Evolutionary conservation across 139 green algal genomes (phyloP), one percentile per base, ranked within the genome.

Genomic region (Haematococcus sp.): DNA sequence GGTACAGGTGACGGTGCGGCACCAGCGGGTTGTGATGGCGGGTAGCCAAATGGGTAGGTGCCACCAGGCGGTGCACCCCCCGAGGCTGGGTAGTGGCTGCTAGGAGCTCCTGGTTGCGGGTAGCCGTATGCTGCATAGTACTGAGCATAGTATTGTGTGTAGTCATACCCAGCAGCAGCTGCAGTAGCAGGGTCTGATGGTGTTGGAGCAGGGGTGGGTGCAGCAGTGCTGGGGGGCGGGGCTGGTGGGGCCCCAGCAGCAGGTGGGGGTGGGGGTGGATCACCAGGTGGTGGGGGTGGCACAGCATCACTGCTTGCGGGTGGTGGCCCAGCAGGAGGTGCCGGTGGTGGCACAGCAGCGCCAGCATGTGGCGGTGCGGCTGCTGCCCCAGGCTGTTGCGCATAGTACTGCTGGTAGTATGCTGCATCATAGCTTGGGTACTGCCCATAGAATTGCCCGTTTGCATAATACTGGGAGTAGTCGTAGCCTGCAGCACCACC

Each of bases 381-480:
- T 28, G 23, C 7, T 9, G 17, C n/a, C 11, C 2, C 58, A 22
- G 58, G 58, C 23, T 30, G 40, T 35, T 35, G 34, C 17, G 34
- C 56, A 35, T 64, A 64, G 56, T 64, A 64, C 56, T 64, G 56
- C 56, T 64, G 56, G 27, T 64, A 64, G 15, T 33, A 23, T 22
- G 56, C 63, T 20, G 63, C 35, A 56, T 52, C 61, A 68, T 65
- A 65, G 23, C 58, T n/a, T 3, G 58, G n/a, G 58, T 65, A 65
- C n/a, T 22, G 17, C n/a, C n/a, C 58, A 34, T 65, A 30, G 58
- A 35, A 65, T n/a, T 65, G 58, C 58, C 30, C n/a, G 58, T 65
- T 40, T 4, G 23, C n/a, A 30, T 65, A 65, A 9, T 65, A 30
- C 58, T 65, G 58, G 58, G 28, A 65, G 11, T 65, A 30, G n/a